Evolutionary conservation across 2,329 filamentous ascomycete genomes (phyloP), one percentile per base, ranked within the genome.

Genomic region (Aspergillus sp.): DNA sequence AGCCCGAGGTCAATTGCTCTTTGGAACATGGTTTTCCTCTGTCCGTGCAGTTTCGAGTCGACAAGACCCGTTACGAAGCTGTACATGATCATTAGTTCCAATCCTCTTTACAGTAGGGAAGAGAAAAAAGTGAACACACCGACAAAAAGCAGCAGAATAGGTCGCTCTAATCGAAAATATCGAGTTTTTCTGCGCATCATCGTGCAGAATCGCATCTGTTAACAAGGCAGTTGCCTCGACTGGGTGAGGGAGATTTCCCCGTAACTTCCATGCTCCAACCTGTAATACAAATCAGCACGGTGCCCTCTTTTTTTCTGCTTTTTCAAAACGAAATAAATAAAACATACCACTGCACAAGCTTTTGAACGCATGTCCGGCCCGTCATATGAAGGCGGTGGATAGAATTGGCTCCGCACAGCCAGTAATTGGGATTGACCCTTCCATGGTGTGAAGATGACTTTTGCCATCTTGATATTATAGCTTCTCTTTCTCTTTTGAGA

Each of bases 51-150:
- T 39, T 71, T 70, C 1, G 67, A 64, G 50, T 73, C 70, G 11
- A 72, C 66, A 1, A 72, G 56, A 19, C 67, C 67, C 2, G 70
- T 73, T 10, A 73, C 70, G 40, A 72, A 73, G 40, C 69, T 71
- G 28, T 28, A 31, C 4, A 36, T 26, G 32, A 5, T 13, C 37
- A 28, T 49, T 29, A 48, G 42, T 39, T 30, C 5, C 7, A n/a
- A 13, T 13, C 12, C n/a, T 6, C 9, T 27, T 11, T 28, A 30
- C 11, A 28, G 34, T 34, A 40, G 26, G 28, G 27, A 5, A 37
- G 6, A 29, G 12, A 35, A 43, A 35, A 43, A 30, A 33, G 28
- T 34, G 37, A 19, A 57, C 64, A 26, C 52, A 71, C 69, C 69
- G 64, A 53, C 69, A 72, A 45, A 72, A 70, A 5, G 70, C 70